phyloP scores from a whole-genome alignment of 805 yeast genomes.

The Candida quercuum region DNA sequence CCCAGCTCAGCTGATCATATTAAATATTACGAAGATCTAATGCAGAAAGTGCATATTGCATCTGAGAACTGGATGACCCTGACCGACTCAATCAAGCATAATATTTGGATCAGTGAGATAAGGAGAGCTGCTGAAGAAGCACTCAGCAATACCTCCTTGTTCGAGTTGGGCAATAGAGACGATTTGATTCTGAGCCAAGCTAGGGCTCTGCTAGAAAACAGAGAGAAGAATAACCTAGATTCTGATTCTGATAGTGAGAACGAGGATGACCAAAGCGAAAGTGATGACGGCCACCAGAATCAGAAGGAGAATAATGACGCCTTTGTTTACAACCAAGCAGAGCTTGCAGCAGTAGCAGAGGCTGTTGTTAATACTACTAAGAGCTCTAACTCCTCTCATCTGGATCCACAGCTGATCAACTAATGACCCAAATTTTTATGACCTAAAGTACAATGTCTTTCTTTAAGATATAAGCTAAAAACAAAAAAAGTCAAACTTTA shows the following conservation, averaged over 20 bases:
- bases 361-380: constrained; percentile 17
- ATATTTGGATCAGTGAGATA: constrained; percentile 41
- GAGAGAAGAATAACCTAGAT: constrained; percentile 2
- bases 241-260: constrained; percentile 1
- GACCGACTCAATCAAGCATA: constrained; percentile 28
- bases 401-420: constrained; percentile 15
- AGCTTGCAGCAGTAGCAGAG: constrained; percentile 23
- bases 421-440: neutral
- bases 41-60: constrained; percentile 37
- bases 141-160: constrained; percentile 33
- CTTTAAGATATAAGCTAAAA: neutral
- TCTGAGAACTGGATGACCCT: constrained; percentile 40
- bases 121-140: constrained; percentile 40
- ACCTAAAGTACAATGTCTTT: neutral
- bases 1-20: constrained; percentile 7
- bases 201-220: constrained; percentile 4
- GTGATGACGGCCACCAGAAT: constrained; percentile 1
- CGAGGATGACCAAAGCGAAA: constrained; percentile 4
- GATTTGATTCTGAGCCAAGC: constrained; percentile 32
- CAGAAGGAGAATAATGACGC: constrained; percentile 5
- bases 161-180: constrained; percentile 38
- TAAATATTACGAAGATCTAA: constrained; percentile 22
- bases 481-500: neutral
- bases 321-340: constrained; percentile 13
- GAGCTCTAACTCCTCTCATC: constrained; percentile 4